A percentile compares a stretch with the other conserved stretches of the same genome.
These are phyloP conservation scores for Solanum microdontum DNA, from an alignment of 257 asterid genomes.

Conservation along the genomic window DNA sequence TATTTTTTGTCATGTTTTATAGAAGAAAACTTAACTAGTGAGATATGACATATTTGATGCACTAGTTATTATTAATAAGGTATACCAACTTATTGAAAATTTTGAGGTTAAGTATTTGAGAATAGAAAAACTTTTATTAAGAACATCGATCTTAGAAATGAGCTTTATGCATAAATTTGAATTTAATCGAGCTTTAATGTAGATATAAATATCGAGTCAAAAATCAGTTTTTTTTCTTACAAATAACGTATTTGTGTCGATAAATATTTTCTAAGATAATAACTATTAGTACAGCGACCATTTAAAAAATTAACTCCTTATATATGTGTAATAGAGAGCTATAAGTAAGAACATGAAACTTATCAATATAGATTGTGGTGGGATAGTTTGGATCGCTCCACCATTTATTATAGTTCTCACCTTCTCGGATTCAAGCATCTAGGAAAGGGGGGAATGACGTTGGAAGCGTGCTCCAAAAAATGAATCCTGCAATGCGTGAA, in stretches of 20 bases:
- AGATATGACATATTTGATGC: not conserved
- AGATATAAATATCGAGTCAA: fast-evolving
- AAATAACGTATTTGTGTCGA: not conserved
- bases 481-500: not conserved
- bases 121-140: not conserved
- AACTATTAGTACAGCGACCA: too few relatives aligned
- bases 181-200: not conserved
- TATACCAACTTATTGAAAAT: not conserved
- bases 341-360: not conserved
- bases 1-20: not conserved
- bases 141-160: not conserved
- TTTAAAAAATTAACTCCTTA: too few relatives aligned
- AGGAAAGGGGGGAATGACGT: not conserved
- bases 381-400: not conserved
- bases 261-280: too few relatives aligned
- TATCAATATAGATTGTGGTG: too few relatives aligned
- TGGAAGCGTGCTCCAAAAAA: not conserved
- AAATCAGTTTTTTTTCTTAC: too few relatives aligned
- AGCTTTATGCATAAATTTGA: fast-evolving
- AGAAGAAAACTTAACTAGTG: not conserved
- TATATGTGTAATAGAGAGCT: too few relatives aligned
- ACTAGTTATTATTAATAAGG: not conserved
- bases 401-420: not conserved
- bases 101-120: not conserved
- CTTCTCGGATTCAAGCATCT: not conserved